phyloP scores from a whole-genome alignment of 805 yeast genomes.

The Maudiozyma serrabonitensis region DNA sequence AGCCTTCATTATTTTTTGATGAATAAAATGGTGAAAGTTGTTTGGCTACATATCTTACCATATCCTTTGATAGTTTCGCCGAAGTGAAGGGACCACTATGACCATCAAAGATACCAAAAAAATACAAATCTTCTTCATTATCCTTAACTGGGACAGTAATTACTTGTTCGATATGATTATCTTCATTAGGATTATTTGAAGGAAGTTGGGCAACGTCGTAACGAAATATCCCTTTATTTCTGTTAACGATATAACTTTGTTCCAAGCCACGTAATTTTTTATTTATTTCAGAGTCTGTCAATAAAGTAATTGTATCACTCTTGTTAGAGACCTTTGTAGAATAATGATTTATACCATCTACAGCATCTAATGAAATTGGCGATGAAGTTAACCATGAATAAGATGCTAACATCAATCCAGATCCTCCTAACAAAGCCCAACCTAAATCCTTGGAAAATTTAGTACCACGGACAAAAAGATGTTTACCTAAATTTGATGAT shows the following conservation, averaged over 20 bases:
- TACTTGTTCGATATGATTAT: constrained; percentile 78
- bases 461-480: background rate
- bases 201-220: constrained; percentile 87
- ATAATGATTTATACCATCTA: constrained; percentile 20
- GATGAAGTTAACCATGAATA: constrained; percentile 10
- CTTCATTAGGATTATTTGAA: constrained; percentile 90
- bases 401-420: constrained; percentile 10
- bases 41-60: constrained; percentile 65
- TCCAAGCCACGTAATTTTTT: constrained; percentile 59
- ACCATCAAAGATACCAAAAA: constrained; percentile 94
- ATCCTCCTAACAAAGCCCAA: constrained; percentile 3
- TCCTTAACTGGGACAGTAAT: constrained; percentile 54
- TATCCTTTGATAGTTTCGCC: constrained; percentile 68
- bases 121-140: constrained; percentile 63
- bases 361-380: constrained; percentile 18
- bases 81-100: constrained; percentile 96
- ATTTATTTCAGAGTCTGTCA: constrained; percentile 65
- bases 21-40: constrained; percentile 59
- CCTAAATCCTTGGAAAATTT: background rate
- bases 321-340: constrained; percentile 3
- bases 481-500: background rate
- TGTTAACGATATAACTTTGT: constrained; percentile 67
- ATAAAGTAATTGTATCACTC: constrained; percentile 32
- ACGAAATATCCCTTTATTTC: constrained; percentile 80
- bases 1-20: constrained; percentile 22